Evolutionary conservation across 495 filamentous ascomycete species (phyloP).

Genomic region (Apiosordaria backusii): DNA sequence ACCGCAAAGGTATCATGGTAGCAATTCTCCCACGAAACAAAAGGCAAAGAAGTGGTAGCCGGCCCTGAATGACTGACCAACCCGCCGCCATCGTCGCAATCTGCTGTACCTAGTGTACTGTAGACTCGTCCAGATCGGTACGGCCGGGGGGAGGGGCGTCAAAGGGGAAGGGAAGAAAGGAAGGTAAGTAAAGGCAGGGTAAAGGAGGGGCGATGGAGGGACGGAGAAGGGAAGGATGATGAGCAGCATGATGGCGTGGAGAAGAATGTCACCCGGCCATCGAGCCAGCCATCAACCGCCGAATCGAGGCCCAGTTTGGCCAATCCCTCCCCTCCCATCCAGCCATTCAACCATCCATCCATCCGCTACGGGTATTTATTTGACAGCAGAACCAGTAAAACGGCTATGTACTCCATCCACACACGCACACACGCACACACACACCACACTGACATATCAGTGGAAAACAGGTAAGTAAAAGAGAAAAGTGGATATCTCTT

Average conservation of each 20-base stretch:
- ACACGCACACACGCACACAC: not conserved
- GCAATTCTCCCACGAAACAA: not conserved
- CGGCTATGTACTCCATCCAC: not conserved
- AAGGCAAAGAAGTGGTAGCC: not conserved
- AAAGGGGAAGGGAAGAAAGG: not conserved
- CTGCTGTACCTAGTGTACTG: not conserved
- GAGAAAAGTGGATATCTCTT: not conserved
- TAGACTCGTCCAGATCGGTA: not conserved
- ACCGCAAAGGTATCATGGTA: not conserved
- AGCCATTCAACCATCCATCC: not conserved
- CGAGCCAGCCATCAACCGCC: not conserved
- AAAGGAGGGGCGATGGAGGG: not conserved
- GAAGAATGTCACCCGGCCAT: slow-evolving; percentile 4
- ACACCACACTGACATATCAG: not conserved
- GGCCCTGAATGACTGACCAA: not conserved
- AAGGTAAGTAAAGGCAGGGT: not conserved
- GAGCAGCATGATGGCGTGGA: slow-evolving; percentile 1
- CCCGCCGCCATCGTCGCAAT: not conserved
- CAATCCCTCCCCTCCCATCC: not conserved
- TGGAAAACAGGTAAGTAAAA: not conserved
- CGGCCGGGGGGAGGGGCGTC: not conserved
- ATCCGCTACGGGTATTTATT: not conserved
- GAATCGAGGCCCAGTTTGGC: not conserved
- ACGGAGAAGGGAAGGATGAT: slow-evolving; percentile 1
- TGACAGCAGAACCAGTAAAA: not conserved